Evolutionary conservation across 192 early-diverging fungal genomes (phyloP).

Genomic region (Coemansia sp.): DNA sequence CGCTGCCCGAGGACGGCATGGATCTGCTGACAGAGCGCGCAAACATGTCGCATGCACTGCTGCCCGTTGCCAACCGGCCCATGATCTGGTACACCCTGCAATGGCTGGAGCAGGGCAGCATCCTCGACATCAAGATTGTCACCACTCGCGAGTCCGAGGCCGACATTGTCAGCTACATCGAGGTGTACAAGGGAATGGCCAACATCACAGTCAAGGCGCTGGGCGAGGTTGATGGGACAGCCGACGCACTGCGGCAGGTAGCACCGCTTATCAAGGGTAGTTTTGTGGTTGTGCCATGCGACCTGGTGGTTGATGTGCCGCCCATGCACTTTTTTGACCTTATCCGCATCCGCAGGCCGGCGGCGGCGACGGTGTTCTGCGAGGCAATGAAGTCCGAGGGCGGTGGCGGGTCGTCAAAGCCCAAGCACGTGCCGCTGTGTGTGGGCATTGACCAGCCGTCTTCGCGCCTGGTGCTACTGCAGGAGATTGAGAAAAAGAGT

Average conservation of each 20-base stretch:
- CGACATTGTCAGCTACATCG: slow-evolving; percentile 52
- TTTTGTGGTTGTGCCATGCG: slow-evolving; percentile 90
- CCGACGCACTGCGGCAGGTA: slow-evolving; percentile 75
- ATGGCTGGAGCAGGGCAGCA: slow-evolving; percentile 87
- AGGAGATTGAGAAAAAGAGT: slow-evolving; percentile 10
- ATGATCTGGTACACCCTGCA: slow-evolving; percentile 91
- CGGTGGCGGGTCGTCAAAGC: slow-evolving; percentile 52
- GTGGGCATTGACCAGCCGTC: slow-evolving; percentile 50
- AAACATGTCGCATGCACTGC: slow-evolving; percentile 85
- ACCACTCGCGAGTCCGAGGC: slow-evolving; percentile 61
- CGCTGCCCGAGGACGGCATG: slow-evolving; percentile 48
- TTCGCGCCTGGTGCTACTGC: slow-evolving; percentile 47
- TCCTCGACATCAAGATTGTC: slow-evolving; percentile 73
- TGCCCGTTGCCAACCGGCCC: slow-evolving; percentile 92
- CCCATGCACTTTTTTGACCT: slow-evolving; percentile 80
- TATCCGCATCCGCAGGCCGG: slow-evolving; percentile 72
- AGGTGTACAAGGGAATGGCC: slow-evolving; percentile 54
- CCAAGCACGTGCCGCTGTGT: slow-evolving; percentile 14
- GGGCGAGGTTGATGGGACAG: slow-evolving; percentile 66
- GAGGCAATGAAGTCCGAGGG: slow-evolving; percentile 71
- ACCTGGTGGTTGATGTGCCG: slow-evolving; percentile 80
- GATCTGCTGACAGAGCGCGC: slow-evolving; percentile 76
- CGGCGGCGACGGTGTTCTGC: slow-evolving; percentile 80
- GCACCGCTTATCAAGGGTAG: slow-evolving; percentile 84
- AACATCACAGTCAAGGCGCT: slow-evolving; percentile 49